Evolutionary conservation across 2,329 filamentous ascomycete species (phyloP).

Genomic region (Simplicillium sp.): DNA sequence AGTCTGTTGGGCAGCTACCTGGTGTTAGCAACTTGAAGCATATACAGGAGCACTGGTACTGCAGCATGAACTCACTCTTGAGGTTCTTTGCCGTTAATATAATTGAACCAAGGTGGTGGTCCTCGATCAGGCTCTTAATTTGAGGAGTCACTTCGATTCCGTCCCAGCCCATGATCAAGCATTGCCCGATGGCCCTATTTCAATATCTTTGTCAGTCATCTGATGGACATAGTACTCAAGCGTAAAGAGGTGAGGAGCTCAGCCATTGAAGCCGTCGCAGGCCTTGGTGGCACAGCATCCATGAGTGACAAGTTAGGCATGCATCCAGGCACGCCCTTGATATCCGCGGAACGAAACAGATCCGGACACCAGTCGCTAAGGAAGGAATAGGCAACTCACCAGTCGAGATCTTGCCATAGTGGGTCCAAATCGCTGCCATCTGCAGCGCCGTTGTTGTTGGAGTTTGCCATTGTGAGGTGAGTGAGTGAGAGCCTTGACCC

Average conservation of each 20-base stretch:
- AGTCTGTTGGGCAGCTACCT: conserved; percentile 78
- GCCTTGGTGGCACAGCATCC: neutral
- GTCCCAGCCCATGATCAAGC: conserved; percentile 79
- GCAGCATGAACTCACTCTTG: conserved; percentile 50
- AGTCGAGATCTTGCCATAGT: conserved; percentile 69
- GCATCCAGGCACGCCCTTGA: neutral
- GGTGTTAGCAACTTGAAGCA: conserved; percentile 11
- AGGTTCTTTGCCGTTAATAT: conserved; percentile 76
- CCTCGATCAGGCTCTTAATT: conserved; percentile 70
- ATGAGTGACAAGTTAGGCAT: neutral
- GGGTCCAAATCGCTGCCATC: conserved; percentile 35
- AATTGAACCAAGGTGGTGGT: conserved; percentile 83
- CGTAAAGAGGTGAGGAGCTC: no score
- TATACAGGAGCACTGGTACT: neutral
- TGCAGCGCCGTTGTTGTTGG: conserved; percentile 21
- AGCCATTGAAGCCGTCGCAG: no score
- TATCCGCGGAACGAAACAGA: neutral
- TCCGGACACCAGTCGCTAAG: neutral
- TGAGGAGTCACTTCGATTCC: conserved; percentile 76
- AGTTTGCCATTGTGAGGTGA: conserved; percentile 10
- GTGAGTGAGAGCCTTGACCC: no score
- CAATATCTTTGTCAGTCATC: neutral
- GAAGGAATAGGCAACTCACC: conserved; percentile 39
- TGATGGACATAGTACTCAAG: no score
- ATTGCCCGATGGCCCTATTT: conserved; percentile 60